A percentile compares a stretch with the other conserved stretches of the same genome.
Evolutionary conservation across 805 yeast species (phyloP).

Genomic region (Yarrowia porcina): DNA sequence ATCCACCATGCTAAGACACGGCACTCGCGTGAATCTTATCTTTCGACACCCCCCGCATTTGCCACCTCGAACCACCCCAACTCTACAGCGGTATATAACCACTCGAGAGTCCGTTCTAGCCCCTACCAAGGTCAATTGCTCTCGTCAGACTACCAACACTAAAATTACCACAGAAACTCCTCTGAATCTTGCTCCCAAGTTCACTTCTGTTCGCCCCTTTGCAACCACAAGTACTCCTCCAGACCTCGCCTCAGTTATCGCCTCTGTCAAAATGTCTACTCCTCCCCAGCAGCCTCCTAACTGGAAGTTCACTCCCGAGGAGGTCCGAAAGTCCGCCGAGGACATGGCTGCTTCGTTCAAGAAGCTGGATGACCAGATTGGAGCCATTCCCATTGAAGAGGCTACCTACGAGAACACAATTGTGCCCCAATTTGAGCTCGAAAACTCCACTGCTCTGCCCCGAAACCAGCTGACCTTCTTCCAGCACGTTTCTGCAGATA

Average conservation of each 20-base stretch:
- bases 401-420: slow-evolving; percentile 60
- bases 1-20: slow-evolving; percentile 24
- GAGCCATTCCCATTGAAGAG: slow-evolving; percentile 39
- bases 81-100: slow-evolving; percentile 22
- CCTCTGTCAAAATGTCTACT: slow-evolving; percentile 8
- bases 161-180: not conserved
- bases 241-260: slow-evolving; percentile 1
- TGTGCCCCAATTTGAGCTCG: slow-evolving; percentile 49
- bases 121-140: not conserved
- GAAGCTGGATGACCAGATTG: slow-evolving; percentile 53
- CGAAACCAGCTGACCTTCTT: slow-evolving; percentile 60
- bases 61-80: slow-evolving; percentile 15
- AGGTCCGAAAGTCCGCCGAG: not conserved
- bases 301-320: slow-evolving; percentile 21
- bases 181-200: not conserved
- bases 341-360: slow-evolving; percentile 29
- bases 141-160: not conserved
- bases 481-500: slow-evolving; percentile 65
- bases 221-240: slow-evolving; percentile 1
- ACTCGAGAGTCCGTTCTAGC: not conserved
- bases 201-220: not conserved
- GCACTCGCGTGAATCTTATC: slow-evolving; percentile 26
- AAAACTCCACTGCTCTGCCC: slow-evolving; percentile 48
- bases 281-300: slow-evolving; percentile 26
- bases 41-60: slow-evolving; percentile 21